Conservation (phyloP, 768 basidiomycete genomes). For the Panaeolus papilionaceus region DNA sequence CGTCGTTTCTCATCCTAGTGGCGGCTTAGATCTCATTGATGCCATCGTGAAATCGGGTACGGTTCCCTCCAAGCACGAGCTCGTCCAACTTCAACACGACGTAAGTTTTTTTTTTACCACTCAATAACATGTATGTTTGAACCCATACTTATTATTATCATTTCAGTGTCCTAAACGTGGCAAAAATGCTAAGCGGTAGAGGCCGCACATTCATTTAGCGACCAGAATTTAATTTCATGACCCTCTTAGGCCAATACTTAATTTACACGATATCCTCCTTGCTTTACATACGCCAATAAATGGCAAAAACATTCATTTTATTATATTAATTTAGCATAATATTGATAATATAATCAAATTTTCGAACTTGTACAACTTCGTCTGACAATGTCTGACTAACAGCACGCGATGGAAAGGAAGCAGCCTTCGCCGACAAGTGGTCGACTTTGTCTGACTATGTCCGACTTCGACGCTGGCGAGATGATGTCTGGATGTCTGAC, state of each 20-base stretch:
- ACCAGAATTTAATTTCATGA: too few relatives aligned
- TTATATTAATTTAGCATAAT: too few relatives aligned
- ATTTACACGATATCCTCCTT: too few relatives aligned
- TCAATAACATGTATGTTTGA: background rate
- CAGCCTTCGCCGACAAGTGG: background rate
- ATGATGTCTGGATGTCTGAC: background rate
- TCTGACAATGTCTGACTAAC: background rate
- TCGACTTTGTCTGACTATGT: background rate
- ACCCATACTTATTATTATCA: background rate
- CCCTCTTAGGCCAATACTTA: too few relatives aligned
- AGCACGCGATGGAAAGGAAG: background rate
- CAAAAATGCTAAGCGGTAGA: too few relatives aligned
- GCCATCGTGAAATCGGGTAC: background rate
- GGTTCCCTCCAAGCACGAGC: background rate
- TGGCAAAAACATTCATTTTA: too few relatives aligned
- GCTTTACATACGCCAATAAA: too few relatives aligned
- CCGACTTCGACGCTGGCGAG: too few relatives aligned
- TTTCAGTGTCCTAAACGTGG: too few relatives aligned
- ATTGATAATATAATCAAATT: too few relatives aligned
- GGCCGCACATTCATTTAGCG: too few relatives aligned
- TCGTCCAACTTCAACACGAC: background rate
- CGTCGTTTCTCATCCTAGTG: too few relatives aligned
- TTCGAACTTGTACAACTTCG: background rate
- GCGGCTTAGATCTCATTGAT: background rate
- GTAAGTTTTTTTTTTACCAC: background rate